Evolutionary conservation across 495 filamentous ascomycete species (phyloP), one percentile per base, ranked within the genome.

Genomic region (Hypoxylon fragiforme): DNA sequence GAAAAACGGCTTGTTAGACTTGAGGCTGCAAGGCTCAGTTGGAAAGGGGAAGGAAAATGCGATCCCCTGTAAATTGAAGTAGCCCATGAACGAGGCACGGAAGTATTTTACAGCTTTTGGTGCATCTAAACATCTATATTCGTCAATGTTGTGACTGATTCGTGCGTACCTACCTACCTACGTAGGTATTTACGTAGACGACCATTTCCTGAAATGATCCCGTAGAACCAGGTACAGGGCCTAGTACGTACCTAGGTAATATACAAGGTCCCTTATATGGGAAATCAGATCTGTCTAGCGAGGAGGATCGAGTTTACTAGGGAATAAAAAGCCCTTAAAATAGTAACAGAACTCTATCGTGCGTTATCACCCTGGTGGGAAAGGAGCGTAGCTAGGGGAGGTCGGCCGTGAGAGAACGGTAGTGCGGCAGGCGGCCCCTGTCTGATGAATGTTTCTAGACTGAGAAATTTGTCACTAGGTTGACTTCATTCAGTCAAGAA

Each of bases 341-440:
- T n/a, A n/a, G n/a, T n/a, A n/a, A n/a, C n/a, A n/a, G n/a, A n/a
- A n/a, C n/a, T n/a, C n/a, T n/a, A n/a, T n/a, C n/a, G n/a, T n/a
- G n/a, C n/a, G n/a, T n/a, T n/a, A n/a, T n/a, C 51, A 42, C 51
- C 19, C 22, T 51, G 38, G 57, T 21, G 31, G 42, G 21, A 61
- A 55, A 31, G 46, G 19, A 46, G 57, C 57, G 42, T 46, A 61
- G 51, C 36, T 12, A 5, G 37, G 21, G 26, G 16, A n/a, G n/a
- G n/a, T n/a, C 24, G 35, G 34, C n/a, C 38, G 44, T 34, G 39
- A n/a, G 26, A 45, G 41, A 40, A 18, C 26, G 28, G 40, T 16
- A 15, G 31, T 20, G 7, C 34, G 30, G 46, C 11, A 26, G 30
- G 24, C 39, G 24, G 53, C 14, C 35, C 44, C 44, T 21, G 11